Base-by-base conservation (phyloP, 805 yeast genomes). In the Starmerella apicola region DNA sequence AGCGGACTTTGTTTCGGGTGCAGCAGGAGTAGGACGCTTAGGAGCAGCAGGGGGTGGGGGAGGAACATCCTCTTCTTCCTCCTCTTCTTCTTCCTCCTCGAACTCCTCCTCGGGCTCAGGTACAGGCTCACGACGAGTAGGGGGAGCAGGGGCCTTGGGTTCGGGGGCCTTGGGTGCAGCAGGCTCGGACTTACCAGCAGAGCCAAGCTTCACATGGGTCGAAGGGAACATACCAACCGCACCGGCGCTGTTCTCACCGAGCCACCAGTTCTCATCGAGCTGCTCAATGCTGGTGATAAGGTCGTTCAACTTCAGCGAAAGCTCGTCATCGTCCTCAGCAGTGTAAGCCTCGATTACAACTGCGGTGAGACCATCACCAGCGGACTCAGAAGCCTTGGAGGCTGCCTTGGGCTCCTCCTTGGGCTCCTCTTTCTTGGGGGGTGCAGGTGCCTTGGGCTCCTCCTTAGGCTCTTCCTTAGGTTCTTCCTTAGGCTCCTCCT, bases 221-320 rank as follows among this genome's bases (percentile, higher is more conserved):
- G 94, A 73, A 39, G 98, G 98, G 76, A 88, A 88, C 42, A 88
- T 64, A 34, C 95, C 95, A 49, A 70, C 68, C 48, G 76, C 83
- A 32, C 95, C 96, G 16, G 72, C 61, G 21, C 59, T 41, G 52
- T 81, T 71, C 46, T 73, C 76, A 37, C 98, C 98, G 39, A 80
- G 65, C 97, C 97, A 91, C 88, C 88, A 81, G 50, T 77, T 85
- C 42, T 75, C 81, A 53, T 78, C 85, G 13, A 75, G 71, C 50
- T 74, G 70, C 45, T 78, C 80, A 46, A 82, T 76, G 21, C 74
- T 74, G n/a, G 68, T 61, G 45, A 81, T 72, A 26, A 56, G 49
- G 48, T 81, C 91, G 38, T 81, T 85, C 50, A 77, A 86, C 16
- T 49, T 63, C 35, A 81, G 71, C 0, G 67, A 67, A 37, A 81